Evolutionary conservation across 257 asterid genomes (phyloP), one percentile per base, ranked within the genome.

Genomic region (Jacaranda mimosifolia): DNA sequence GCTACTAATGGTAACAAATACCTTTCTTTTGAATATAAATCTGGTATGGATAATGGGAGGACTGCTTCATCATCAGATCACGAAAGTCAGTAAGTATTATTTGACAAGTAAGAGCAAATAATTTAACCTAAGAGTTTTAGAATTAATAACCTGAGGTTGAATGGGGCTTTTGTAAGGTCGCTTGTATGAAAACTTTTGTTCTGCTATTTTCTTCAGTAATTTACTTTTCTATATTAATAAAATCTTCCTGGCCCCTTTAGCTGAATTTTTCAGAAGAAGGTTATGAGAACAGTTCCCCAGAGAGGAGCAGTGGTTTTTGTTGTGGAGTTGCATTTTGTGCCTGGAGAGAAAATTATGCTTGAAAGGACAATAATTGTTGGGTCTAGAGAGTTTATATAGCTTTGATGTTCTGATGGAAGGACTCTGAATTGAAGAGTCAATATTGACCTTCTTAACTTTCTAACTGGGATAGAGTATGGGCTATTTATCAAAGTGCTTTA

Each of bases 81-180:
- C 58, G 99, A 96, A 82, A 96, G 98, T 80, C 97, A 92, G 99
- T 96, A 88, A 96, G 97, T 93, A 80, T 70, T 75, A 15, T 62
- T 68, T 76, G 62, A 56, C 51, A 58, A 39, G 19, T 40, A 36
- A 39, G 69, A 48, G 11, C 56, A 46, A 36, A 21, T 35, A 46
- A 21, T 65, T 72, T 64, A 63, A 52, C 57, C 53, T 39, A 57
- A 69, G 57, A 64, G 68, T 75, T 53, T 68, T 60, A 42, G 36
- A 45, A 26, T 71, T 58, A 66, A 49, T 80, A 58, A 14, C 43
- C 51, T 45, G 74, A 57, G 38, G 13, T n/a, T 35, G 11, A 56
- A 49, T 13, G 45, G 62, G 75, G 52, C 17, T 51, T 82, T 56
- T 67, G 10, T 51, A 15, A 63, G 49, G 74, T 57, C 75, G 49